These are phyloP conservation scores for Alternaria sp. DNA, from an alignment of 2,329 filamentous ascomycete species.

Conservation along the genomic window DNA sequence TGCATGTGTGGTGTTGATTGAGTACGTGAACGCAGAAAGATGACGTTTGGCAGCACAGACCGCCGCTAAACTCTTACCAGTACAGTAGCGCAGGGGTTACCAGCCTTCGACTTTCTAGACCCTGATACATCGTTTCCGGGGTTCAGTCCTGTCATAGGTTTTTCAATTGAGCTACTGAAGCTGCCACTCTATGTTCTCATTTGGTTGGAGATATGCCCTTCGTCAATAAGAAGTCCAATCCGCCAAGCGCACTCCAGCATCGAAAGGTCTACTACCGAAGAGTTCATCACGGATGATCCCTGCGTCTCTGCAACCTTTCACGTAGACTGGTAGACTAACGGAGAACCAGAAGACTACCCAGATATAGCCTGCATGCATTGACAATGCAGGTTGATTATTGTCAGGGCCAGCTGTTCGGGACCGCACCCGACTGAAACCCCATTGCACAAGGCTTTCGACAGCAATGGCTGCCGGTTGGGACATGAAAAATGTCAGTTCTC, in stretches of 20 bases:
- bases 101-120: neutral
- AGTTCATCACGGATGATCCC: neutral
- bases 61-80: neutral
- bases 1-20: neutral
- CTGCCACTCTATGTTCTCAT: neutral
- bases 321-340: neutral
- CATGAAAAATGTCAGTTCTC: conserved; percentile 9
- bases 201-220: neutral
- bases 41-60: neutral
- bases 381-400: neutral
- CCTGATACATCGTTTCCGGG: neutral
- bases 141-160: neutral
- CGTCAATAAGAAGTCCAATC: neutral
- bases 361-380: neutral
- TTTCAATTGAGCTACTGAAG: no score
- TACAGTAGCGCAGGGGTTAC: neutral
- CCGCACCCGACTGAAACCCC: neutral
- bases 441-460: conserved; percentile 2
- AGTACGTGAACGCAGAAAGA: neutral
- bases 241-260: neutral
- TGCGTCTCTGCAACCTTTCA: neutral
- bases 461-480: conserved; percentile 7
- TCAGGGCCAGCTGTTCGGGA: neutral
- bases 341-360: neutral
- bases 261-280: neutral